These are phyloP conservation scores for Xylariaceae sp. DNA, from an alignment of 2,329 filamentous ascomycete species.

Conservation along the genomic window DNA sequence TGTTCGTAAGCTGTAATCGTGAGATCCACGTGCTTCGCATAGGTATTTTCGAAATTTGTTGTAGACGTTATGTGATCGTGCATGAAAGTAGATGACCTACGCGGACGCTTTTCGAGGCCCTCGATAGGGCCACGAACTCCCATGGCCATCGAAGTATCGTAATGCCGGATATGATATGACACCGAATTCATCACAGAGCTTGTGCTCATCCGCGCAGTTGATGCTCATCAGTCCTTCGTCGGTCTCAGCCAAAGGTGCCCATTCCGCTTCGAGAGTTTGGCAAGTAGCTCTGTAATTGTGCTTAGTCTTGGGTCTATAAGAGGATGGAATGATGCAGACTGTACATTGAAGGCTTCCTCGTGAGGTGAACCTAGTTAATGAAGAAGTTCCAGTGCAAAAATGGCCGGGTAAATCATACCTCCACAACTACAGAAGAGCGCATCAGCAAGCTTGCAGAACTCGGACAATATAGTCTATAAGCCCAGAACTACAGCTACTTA, in stretches of 20 bases:
- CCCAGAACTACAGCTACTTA: slow-evolving; percentile 20
- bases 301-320: background rate
- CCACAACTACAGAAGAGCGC: slow-evolving; percentile 11
- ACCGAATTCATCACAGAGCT: slow-evolving; percentile 36
- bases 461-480: too few species aligned
- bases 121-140: slow-evolving; percentile 35
- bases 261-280: slow-evolving; percentile 32
- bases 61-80: too few species aligned
- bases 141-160: slow-evolving; percentile 35
- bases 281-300: slow-evolving; percentile 24
- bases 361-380: background rate
- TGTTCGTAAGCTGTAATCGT: too few species aligned
- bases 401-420: slow-evolving; percentile 11
- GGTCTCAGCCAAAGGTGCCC: slow-evolving; percentile 17
- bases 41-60: too few species aligned
- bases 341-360: slow-evolving; percentile 23
- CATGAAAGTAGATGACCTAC: slow-evolving; percentile 27
- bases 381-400: too few species aligned
- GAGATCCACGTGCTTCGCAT: too few species aligned
- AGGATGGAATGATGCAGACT: background rate
- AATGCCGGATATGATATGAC: slow-evolving; percentile 44
- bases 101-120: slow-evolving; percentile 35
- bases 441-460: background rate
- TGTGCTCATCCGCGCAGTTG: slow-evolving; percentile 33
- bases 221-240: slow-evolving; percentile 29